Conservation (phyloP, 2,329 filamentous ascomycete genomes). For the Decorospora gaudefroyi region DNA sequence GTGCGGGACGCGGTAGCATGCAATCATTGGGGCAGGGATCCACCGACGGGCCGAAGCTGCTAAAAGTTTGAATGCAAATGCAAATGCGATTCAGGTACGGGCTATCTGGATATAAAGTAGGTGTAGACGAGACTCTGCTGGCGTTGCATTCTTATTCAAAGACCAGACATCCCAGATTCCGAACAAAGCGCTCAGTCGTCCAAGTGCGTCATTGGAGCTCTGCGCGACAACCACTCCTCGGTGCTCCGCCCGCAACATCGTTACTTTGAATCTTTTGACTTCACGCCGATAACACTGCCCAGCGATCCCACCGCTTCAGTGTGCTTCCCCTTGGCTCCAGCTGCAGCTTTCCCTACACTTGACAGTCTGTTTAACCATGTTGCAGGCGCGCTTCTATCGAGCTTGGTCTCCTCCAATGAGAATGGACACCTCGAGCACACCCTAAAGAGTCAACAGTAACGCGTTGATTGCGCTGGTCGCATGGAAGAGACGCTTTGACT, state of each 20-base stretch:
- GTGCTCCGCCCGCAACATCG: conserved; percentile 13
- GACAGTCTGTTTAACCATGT: conserved; percentile 42
- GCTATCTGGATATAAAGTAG: conserved; percentile 15
- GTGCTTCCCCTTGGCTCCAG: conserved; percentile 36
- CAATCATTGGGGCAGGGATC: conserved; percentile 14
- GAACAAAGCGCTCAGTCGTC: conserved; percentile 18
- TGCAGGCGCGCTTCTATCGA: conserved; percentile 37
- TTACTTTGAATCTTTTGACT: conserved; percentile 7
- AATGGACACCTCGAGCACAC: conserved; percentile 34
- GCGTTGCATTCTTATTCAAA: background rate
- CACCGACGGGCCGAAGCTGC: conserved; percentile 11
- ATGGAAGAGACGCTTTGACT: conserved; percentile 15
- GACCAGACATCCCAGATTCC: conserved; percentile 3
- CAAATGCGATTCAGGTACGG: background rate
- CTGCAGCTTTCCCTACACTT: conserved; percentile 33
- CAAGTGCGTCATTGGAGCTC: conserved; percentile 17
- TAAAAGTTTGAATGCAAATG: conserved; percentile 16
- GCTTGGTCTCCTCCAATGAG: conserved; percentile 38
- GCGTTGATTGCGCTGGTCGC: conserved; percentile 27
- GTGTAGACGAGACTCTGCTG: background rate
- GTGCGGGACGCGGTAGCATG: conserved; percentile 11
- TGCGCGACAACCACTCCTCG: conserved; percentile 23
- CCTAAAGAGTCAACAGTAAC: conserved; percentile 24
- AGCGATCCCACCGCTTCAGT: conserved; percentile 34
- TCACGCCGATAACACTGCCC: conserved; percentile 25